Evolutionary conservation across 1,284 basidiomycete genomes (phyloP), one percentile per base, ranked within the genome.

Genomic region (Prillingera fragicola): DNA sequence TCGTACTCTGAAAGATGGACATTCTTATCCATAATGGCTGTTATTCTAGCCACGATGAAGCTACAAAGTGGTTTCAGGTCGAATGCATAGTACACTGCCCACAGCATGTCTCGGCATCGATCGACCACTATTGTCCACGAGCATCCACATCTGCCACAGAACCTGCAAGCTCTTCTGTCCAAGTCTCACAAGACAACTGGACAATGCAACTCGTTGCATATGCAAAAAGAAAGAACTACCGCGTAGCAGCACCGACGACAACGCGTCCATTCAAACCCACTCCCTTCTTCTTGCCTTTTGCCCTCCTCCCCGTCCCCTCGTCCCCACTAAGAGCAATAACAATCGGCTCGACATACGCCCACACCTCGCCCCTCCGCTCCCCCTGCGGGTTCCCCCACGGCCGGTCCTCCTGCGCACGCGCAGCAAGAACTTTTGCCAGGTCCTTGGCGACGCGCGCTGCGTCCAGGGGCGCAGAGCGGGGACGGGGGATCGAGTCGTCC

Each of bases 301-400:
- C 38, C 38, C 62, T 39, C 27, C 65, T 51, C 4, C 52, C 45
- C 33, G 38, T 45, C 17, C 48, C 42, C 50, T 54, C 59, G 28
- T 60, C 60, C 17, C 26, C 29, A 8, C 33, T 14, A 1, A 50
- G 32, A 26, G 47, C 44, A 9, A 46, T 21, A 7, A 48, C 25
- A 4, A 33, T 10, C 1, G 33, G 38, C 33, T 47, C 42, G 23
- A 48, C 22, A 24, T 54, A 54, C 9, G 2, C 31, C 48, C 45
- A 54, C 19, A 24, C 34, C 33, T 54, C 48, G 15, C 48, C 48
- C 12, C 35, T 22, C 7, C 42, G 44, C 33, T 54, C 59, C 2
- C 45, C 36, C 36, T 60, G 62, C 42, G 56, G 38, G 55, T 71
- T 60, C 0, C 59, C 66, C 63, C 63, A 71, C 13, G 62, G 62